These are phyloP conservation scores for Populus tremula DNA, from an alignment of 345 rosid genomes.

Conservation along the genomic window DNA sequence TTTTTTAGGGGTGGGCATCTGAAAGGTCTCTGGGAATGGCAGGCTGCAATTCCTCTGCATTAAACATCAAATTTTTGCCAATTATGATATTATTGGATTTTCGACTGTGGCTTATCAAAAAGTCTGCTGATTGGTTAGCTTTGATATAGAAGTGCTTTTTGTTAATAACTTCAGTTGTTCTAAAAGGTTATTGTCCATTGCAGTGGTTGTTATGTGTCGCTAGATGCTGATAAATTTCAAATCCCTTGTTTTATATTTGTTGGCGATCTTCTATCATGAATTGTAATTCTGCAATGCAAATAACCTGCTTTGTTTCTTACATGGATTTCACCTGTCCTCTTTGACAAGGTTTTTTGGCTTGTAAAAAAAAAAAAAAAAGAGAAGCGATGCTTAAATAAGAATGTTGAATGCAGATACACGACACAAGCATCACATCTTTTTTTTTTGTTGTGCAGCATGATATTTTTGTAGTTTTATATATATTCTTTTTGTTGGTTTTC, in stretches of 20 bases:
- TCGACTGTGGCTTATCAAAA: neutral
- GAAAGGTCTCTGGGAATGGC: neutral
- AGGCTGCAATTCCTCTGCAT: neutral
- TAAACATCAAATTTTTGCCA: neutral
- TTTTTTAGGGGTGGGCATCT: neutral
- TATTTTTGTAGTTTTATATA: neutral
- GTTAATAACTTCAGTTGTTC: neutral
- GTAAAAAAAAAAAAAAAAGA: neutral
- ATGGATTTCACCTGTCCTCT: neutral
- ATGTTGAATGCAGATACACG: neutral
- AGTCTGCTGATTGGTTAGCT: neutral
- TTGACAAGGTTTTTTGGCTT: neutral
- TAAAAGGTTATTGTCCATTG: neutral
- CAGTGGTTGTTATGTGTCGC: neutral
- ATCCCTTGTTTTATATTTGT: neutral
- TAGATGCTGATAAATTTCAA: neutral
- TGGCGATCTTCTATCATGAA: neutral
- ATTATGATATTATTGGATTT: neutral
- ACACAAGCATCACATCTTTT: neutral
- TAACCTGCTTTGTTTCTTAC: neutral
- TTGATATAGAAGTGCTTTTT: neutral
- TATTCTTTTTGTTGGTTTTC: conserved; percentile 12
- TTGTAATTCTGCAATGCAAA: neutral
- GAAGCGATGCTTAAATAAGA: neutral
- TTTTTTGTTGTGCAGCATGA: too few species aligned